Base-by-base conservation (phyloP, 2,329 filamentous ascomycete genomes). In the Sporothrix pallida region DNA sequence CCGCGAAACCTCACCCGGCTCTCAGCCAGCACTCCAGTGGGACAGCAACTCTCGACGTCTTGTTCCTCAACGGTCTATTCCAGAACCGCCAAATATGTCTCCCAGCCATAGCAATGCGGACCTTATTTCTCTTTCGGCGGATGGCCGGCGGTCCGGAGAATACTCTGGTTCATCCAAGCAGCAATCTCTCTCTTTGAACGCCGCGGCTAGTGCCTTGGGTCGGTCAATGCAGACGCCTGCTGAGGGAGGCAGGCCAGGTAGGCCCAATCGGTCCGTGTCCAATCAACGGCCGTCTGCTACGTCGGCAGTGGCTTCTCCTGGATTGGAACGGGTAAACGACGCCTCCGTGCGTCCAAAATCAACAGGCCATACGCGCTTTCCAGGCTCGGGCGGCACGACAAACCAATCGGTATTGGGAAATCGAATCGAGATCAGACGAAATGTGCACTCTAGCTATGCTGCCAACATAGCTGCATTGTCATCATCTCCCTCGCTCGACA, bases 21-120 rank as follows among this genome's bases (percentile, higher is more conserved):
- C 76, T n/a, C 76, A 79, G n/a, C 79, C 80, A 3, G 79, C 79
- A 37, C 77, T 82, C 23, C 83, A 86, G 68, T 89, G 87, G 87
- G 87, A 89, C 75, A 88, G 84, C 71, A 84, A 88, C 76, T 85
- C 87, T 0, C 83, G 87, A 74, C 84, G 87, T 74, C 81, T 89
- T 1, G 83, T 89, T 2, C 73, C 76, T 0, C 75, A 77, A 60
- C 67, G 72, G 12, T 20, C 70, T 78, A 80, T 23, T 79, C 82
- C 68, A 80, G 82, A 60, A 81, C 83, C 48, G 76, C 78, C 44
- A 80, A 82, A 74, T 20, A 73, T 75, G 70, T 60, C 76, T 3
- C 78, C 80, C 48, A 79, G 77, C 42, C 81, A 80, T 20, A 72
- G 67, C 50, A 78, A 79, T 72, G 48, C 70, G 1, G 76, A 77